Evolutionary conservation across 2,329 filamentous ascomycete genomes (phyloP).

Genomic region (Tolypocladium tundrense): DNA sequence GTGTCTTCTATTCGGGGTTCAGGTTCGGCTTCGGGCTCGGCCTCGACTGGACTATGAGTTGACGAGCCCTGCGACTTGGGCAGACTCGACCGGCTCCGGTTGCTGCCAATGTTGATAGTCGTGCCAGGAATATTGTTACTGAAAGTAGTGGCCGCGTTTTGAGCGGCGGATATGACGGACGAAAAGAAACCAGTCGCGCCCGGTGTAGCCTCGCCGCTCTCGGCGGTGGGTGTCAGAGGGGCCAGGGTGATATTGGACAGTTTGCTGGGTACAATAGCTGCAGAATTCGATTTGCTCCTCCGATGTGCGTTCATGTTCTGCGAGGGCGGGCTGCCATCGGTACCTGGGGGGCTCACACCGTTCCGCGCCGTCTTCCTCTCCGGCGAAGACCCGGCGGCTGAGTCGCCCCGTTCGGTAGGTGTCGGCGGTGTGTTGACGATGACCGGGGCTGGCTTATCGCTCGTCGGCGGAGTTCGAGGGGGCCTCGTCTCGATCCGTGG

Average conservation of each 20-base stretch:
- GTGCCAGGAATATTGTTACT: slow-evolving; percentile 65
- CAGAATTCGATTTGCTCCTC: slow-evolving; percentile 39
- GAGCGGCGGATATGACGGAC: slow-evolving; percentile 82
- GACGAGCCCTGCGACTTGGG: slow-evolving; percentile 15
- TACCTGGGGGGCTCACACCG: slow-evolving; percentile 13
- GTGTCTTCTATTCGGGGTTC: slow-evolving; percentile 17
- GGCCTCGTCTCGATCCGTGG: slow-evolving; percentile 21
- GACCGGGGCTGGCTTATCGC: slow-evolving; percentile 34
- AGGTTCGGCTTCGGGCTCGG: slow-evolving; percentile 27
- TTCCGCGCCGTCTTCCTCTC: slow-evolving; percentile 18
- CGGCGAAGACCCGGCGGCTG: slow-evolving; percentile 13
- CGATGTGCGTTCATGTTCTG: slow-evolving; percentile 65
- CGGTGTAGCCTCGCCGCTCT: slow-evolving; percentile 48
- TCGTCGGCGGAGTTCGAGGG: slow-evolving; percentile 38
- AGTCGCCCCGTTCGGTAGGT: slow-evolving; percentile 35
- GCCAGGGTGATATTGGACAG: slow-evolving; percentile 65
- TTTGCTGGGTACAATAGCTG: slow-evolving; percentile 65
- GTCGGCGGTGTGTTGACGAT: slow-evolving; percentile 61
- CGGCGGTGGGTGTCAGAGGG: slow-evolving; percentile 66
- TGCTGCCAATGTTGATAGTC: slow-evolving; percentile 40
- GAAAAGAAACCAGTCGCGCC: slow-evolving; percentile 77
- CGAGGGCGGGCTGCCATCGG: slow-evolving; percentile 51
- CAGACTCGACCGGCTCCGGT: slow-evolving; percentile 20
- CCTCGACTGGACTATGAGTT: slow-evolving; percentile 17
- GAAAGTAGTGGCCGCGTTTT: slow-evolving; percentile 74